Evolutionary conservation across 2,329 filamentous ascomycete species (phyloP), one percentile per base, ranked within the genome.

Genomic region (Emergomyces orientalis): DNA sequence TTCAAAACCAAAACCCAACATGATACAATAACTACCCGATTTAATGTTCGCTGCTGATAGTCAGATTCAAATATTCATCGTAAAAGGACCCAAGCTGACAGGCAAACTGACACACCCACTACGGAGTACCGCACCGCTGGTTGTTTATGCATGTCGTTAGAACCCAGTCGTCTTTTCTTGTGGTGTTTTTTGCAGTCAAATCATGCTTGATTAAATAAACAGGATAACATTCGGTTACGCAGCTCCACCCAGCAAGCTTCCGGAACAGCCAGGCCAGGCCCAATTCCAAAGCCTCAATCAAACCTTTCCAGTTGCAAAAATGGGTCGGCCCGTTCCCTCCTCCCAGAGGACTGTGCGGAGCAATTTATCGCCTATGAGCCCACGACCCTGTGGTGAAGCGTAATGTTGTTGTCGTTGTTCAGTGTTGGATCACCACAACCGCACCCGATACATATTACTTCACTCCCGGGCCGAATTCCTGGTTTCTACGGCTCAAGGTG

Each of bases 261-360:
- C 47, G 14, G 43, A 30, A 30, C 49, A 9, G 11, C 32, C 30
- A 56, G 19, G 30, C 17, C 37, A 58, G 55, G 37, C 22, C 34
- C 54, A 37, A 56, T 56, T 37, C 54, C 55, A 25, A 32, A 3
- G 37, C 22, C 55, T 43, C 55, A n/a, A 58, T 17, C 39, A 41
- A 30, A 43, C 34, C 37, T 45, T 41, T 27, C 25, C 55, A 58
- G 55, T 41, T 37, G n/a, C 55, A 58, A 45, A 58, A 58, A 43
- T 43, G 55, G 55, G 37, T 45, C 55, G 55, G 55, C 55, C 55
- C 55, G 55, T 43, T 58, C 55, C 55, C 37, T 30, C 8, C n/a
- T 58, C 37, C 37, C n/a, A 58, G 39, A 25, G 37, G 22, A 43
- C 22, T 58, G 55, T 27, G 34, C 37, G 55, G n/a, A n/a, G 25